Evolutionary conservation across 768 basidiomycete species (phyloP), one percentile per base, ranked within the genome.

Genomic region (Favolaschia claudopus): DNA sequence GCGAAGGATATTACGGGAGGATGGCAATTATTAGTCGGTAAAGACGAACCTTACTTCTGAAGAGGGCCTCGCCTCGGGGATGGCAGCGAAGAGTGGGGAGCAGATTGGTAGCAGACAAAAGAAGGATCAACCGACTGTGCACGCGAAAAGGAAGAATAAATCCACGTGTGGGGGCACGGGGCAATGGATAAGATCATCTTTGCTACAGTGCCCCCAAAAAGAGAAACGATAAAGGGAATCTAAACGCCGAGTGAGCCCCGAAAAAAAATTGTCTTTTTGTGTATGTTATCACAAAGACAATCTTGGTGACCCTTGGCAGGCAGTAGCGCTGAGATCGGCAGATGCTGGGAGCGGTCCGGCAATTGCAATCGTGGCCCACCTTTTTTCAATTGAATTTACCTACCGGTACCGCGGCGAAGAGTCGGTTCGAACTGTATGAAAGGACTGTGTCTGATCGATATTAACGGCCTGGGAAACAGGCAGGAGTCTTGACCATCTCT

Each of bases 101-200:
- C 27, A 45, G 34, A 52, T 8, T 45, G 17, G 44, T 25, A 40
- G 48, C 27, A 45, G 34, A 52, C 50, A 19, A 53, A 34, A 39
- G 58, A 54, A 56, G 40, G 49, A 60, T 60, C 28, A 56, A 31
- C 42, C 43, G 31, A 34, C 39, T 34, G 39, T 28, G 28, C 28
- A 25, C 37, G n/a, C 37, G 17, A 56, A 48, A 20, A n/a, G 40
- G 19, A 59, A 55, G 54, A 61, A 55, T 47, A 46, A 47, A 55
- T 56, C 54, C 60, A 61, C 60, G 60, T 61, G 60, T 56, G 42
- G 48, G 47, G 42, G 24, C 60, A 55, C 60, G 60, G 60, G 60
- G 60, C 37, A 33, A 42, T 20, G 46, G 27, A 48, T 29, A 39
- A 29, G 32, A 29, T 57, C 39, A 20, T 56, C 19, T 27, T 34